phyloP scores from a whole-genome alignment of 164 flowering plant species.

The Vitis rupestris region DNA sequence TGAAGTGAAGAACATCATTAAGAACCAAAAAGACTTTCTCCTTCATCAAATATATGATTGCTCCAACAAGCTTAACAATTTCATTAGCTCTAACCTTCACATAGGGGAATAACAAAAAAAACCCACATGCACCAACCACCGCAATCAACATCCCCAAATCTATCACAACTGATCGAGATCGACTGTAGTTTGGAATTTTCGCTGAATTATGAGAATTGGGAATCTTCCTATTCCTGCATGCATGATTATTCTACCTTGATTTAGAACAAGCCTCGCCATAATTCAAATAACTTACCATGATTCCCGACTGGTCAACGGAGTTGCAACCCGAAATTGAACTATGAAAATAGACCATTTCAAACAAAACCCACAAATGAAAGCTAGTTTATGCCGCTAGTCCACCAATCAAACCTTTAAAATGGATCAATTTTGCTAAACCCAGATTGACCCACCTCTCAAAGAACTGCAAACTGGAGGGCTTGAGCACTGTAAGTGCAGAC shows the following conservation, averaged over 20 bases:
- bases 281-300: conserved; percentile 35
- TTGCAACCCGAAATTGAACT: conserved; percentile 40
- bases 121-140: conserved; percentile 63
- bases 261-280: conserved; percentile 24
- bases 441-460: conserved; percentile 25
- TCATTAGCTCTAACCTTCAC: conserved; percentile 27
- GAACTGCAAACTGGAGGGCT: conserved; percentile 1
- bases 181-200: conserved; percentile 44
- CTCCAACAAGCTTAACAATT: conserved; percentile 26
- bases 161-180: conserved; percentile 54
- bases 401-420: no score
- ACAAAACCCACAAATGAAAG: conserved; percentile 16
- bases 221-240: conserved; percentile 28
- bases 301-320: conserved; percentile 37
- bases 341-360: conserved; percentile 51
- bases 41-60: conserved; percentile 22
- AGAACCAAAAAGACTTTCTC: conserved; percentile 35
- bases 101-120: conserved; percentile 64
- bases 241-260: conserved; percentile 30
- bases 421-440: no score
- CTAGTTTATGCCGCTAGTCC: not conserved
- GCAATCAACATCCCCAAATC: conserved; percentile 73
- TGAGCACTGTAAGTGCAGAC: not conserved
- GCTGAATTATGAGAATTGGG: conserved; percentile 28
- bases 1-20: no score